These are phyloP conservation scores for Whalleya microplaca DNA, from an alignment of 2,329 filamentous ascomycete species.

Conservation along the genomic window DNA sequence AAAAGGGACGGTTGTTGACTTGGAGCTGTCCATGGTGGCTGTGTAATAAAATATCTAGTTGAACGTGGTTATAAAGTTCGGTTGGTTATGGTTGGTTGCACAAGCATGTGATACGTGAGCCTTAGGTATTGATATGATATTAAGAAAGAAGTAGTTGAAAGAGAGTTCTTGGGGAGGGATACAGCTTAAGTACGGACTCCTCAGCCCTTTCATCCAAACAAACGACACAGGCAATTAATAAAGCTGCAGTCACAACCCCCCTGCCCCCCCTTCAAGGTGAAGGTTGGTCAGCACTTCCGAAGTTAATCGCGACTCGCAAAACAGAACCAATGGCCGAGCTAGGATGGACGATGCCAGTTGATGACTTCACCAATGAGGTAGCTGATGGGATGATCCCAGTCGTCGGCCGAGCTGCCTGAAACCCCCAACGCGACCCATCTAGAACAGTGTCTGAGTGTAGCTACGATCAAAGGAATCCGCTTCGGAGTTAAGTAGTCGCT, in stretches of 20 bases:
- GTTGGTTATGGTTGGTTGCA: constrained; percentile 5
- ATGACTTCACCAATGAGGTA: constrained; percentile 34
- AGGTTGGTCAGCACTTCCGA: background rate
- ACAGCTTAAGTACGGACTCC: background rate
- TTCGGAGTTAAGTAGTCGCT: constrained; percentile 1
- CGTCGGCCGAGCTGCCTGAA: constrained; percentile 13
- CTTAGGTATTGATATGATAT: background rate
- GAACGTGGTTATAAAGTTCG: background rate
- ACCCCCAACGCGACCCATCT: too few relatives aligned
- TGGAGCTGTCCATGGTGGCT: constrained; percentile 31
- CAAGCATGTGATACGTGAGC: background rate
- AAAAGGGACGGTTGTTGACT: constrained; percentile 11
- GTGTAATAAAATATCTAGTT: background rate
- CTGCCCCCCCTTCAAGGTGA: background rate
- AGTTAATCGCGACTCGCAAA: background rate
- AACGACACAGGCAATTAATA: background rate
- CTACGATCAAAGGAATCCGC: background rate
- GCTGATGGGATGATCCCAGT: constrained; percentile 15
- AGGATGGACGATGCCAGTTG: constrained; percentile 15
- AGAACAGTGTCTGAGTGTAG: too few relatives aligned
- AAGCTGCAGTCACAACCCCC: background rate
- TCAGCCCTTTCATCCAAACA: background rate
- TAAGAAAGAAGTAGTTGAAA: background rate
- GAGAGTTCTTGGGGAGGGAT: constrained; percentile 8
- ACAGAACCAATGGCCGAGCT: background rate